Evolutionary conservation across 495 filamentous ascomycete species (phyloP), one percentile per base, ranked within the genome.

Genomic region (Peziza echinospora): DNA sequence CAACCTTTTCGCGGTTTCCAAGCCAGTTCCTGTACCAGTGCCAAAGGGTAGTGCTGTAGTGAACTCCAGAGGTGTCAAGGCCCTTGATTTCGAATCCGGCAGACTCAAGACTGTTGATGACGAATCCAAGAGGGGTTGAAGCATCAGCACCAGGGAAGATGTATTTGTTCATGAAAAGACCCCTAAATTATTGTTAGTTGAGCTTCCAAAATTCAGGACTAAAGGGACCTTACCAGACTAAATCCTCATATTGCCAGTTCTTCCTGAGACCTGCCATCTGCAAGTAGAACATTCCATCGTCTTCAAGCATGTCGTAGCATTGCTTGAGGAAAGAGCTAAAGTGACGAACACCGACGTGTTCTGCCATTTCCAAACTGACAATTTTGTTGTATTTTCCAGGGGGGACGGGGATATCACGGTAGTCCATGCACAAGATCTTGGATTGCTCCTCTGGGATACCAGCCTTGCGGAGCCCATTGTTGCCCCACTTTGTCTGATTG

Each of bases 21-120:
- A 96, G 71, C 89, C 89, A 97, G 71, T 97, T 97, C 53, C 89
- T 71, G 69, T 97, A 97, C 89, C 89, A 97, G 59, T 83, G 76
- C 89, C 89, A 97, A 40, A 97, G 67, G 26, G 89, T 97, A 44
- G 86, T 84, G 26, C 84, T 92, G 65, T 97, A 97, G 67, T 97
- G 89, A 34, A 97, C 85, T 43, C 47, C 51, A 21, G 55, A 51
- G 11, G 58, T 60, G 44, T 60, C 54, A 44, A 60, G 56, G 10
- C 34, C 59, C 71, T 82, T 83, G 60, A 84, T 60, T 62, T 84
- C 80, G 46, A 78, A 91, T 21, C 83, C 83, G 48, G 80, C 78
- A 42, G 68, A 66, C 62, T 91, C 83, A 24, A 84, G 66, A 48
- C 68, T 66, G 55, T 75, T 67, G 50, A 86, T 61, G 54, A 81